Conservation (phyloP, 2,329 filamentous ascomycete species). For the Phoma sp. region DNA sequence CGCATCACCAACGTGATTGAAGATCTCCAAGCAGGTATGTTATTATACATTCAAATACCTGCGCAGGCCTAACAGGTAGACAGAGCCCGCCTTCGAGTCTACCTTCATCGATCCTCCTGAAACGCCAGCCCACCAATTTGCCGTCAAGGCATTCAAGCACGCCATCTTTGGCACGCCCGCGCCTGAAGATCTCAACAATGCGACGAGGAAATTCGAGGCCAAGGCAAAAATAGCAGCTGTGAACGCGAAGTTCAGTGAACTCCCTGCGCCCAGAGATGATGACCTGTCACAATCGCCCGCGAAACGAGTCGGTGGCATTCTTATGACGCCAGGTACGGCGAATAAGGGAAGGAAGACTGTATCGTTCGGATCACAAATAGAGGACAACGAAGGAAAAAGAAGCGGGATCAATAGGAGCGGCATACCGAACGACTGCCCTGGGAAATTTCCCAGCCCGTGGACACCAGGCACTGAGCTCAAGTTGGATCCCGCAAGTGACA, state of each 20-base stretch:
- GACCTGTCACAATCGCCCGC: constrained; percentile 56
- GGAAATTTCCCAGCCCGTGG: constrained; percentile 62
- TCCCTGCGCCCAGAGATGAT: constrained; percentile 33
- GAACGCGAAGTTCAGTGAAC: constrained; percentile 28
- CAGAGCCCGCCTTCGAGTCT: constrained; percentile 48
- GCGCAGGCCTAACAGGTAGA: constrained; percentile 19
- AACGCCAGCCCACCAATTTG: constrained; percentile 72
- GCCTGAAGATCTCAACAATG: constrained; percentile 52
- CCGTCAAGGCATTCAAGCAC: constrained; percentile 71
- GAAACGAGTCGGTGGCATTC: constrained; percentile 65
- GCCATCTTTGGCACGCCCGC: constrained; percentile 70
- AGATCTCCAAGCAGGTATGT: constrained; percentile 44
- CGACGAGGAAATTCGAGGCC: constrained; percentile 32
- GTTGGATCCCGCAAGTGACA: constrained; percentile 34
- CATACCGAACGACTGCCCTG: constrained; percentile 56
- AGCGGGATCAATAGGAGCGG: constrained; percentile 54
- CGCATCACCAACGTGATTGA: constrained; percentile 49
- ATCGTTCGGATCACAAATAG: constrained; percentile 64
- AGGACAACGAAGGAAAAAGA: constrained; percentile 63
- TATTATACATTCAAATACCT: neutral
- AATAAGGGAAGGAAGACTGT: constrained; percentile 66
- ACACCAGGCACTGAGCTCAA: constrained; percentile 50
- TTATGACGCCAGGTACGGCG: constrained; percentile 68
- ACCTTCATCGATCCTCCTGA: constrained; percentile 64
- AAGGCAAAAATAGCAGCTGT: constrained; percentile 37